Evolutionary conservation across 129 eudicot genomes (phyloP), one percentile per base, ranked within the genome.

Genomic region (Arctium lappa): DNA sequence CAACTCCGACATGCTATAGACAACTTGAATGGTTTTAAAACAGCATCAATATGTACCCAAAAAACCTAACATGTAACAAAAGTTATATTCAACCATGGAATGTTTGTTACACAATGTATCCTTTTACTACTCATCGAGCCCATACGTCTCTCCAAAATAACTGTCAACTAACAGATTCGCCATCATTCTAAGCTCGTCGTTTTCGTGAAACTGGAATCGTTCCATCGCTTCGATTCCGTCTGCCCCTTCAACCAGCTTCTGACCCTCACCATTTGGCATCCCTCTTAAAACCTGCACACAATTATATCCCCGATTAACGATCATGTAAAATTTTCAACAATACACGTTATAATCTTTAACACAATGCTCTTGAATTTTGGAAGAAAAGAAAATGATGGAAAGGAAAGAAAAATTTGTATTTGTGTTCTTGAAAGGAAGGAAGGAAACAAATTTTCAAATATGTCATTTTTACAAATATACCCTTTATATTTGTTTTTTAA

Each of bases 211-310:
- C 71, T 93, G 98, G 76, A 91, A 91, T 53, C 97, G 86, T 75
- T 95, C 98, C 92, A 95, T 88, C 39, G 99, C 99, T 4, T 91
- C 98, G 4, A 95, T 93, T n/a, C 99, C 99, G 75, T 92, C 99
- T 38, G 93, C 98, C 82, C 83, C 88, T 89, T 93, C 99, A 2
- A 95, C 95, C 50, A 93, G 95, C 85, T 93, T 95, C 76, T 85
- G 91, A 15, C 99, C 99, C 91, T 95, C 93, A 0, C 92, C 95
- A 69, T 93, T 84, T 2, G 99, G 99, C 97, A 95, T 89, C 78
- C 99, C 99, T 81, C 99, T 88, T 22, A 95, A 81, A 68, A 93
- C 99, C 99, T 95, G 84, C 74, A 31, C 68, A 60, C 29, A 5
- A n/a, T 60, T 60, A 60, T 56, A 56, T 60, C 8, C 3, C 8